These are phyloP conservation scores for Waitea zeae DNA, from an alignment of 1,284 basidiomycete species.

Conservation along the genomic window DNA sequence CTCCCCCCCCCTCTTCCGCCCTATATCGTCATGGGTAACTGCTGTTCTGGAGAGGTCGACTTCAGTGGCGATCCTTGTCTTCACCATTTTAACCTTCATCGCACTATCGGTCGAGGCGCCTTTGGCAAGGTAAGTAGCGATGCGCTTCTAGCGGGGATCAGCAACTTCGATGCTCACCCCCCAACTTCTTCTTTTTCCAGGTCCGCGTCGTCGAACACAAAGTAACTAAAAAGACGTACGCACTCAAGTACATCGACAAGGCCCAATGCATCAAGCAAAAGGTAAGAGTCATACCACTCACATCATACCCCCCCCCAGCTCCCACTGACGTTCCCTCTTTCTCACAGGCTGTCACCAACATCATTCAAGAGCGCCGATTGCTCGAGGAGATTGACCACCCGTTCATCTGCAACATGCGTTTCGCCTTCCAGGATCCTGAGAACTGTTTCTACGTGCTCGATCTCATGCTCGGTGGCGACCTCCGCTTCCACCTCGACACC, in stretches of 20 bases:
- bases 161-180: not conserved
- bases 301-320: too few species aligned
- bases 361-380: constrained; percentile 79
- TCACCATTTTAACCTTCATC: constrained; percentile 86
- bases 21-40: constrained; percentile 31
- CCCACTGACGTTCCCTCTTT: too few species aligned
- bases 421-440: constrained; percentile 93
- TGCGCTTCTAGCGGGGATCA: not conserved
- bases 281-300: too few species aligned
- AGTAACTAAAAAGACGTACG: constrained; percentile 77
- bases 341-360: constrained; percentile 83
- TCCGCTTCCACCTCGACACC: constrained; percentile 85
- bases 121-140: constrained; percentile 69
- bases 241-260: constrained; percentile 96
- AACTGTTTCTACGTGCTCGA: constrained; percentile 95
- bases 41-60: constrained; percentile 68
- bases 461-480: constrained; percentile 86
- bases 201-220: constrained; percentile 91
- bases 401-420: constrained; percentile 85
- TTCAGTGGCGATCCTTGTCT: constrained; percentile 83
- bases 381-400: constrained; percentile 90
- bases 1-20: constrained; percentile 9
- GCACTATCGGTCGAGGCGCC: constrained; percentile 84
- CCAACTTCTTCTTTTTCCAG: constrained; percentile 13
- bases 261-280: constrained; percentile 76